Base-by-base conservation (phyloP, 2,329 filamentous ascomycete species). In the Penicillium sclerotigenum region DNA sequence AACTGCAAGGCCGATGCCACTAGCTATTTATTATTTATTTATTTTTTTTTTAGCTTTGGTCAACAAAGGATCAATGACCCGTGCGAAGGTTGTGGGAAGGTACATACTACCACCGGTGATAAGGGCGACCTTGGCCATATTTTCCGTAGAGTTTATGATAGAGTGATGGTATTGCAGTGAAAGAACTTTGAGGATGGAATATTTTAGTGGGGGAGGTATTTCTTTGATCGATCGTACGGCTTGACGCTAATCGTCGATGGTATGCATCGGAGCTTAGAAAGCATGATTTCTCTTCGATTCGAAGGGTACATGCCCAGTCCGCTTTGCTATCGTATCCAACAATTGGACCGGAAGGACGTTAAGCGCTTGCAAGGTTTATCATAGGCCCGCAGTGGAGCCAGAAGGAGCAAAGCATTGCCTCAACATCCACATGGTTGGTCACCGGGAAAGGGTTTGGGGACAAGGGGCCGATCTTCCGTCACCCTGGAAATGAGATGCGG, bases 1-100 rank as follows among this genome's bases (percentile, higher is more conserved):
- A 42, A 77, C 73, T 18, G 72, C 71, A 24, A 79, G 68, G 46
- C 77, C 77, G 62, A 79, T 77, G 28, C 75, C 77, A 56, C 71
- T 73, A 51, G 74, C 75, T 76, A 54, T 46, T 37, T 14, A 22
- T 41, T 29, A 7, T 29, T 29, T 2, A 33, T n/a, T n/a, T n/a
- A n/a, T 46, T 37, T 14, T 31, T 41, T 29, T 11, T 29, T 29
- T 2, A 33, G 13, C 4, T 29, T 46, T 22, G 28, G 40, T 54
- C 7, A 50, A 37, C 22, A 13, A 8, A 24, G 22, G 22, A n/a
- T 37, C 18, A n/a, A 18, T n/a, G 9, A 18, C 18, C 34, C 34
- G n/a, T 37, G 34, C 7, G 20, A 33, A 26, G 7, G 16, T 16
- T 22, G 34, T 26, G 8, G 10, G 8, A 22, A 4, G 18, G 1